A percentile compares a stretch with the other conserved stretches of the same genome.
Conservation (phyloP, 169 alveolate genomes). For the Fabrea salina region DNA sequence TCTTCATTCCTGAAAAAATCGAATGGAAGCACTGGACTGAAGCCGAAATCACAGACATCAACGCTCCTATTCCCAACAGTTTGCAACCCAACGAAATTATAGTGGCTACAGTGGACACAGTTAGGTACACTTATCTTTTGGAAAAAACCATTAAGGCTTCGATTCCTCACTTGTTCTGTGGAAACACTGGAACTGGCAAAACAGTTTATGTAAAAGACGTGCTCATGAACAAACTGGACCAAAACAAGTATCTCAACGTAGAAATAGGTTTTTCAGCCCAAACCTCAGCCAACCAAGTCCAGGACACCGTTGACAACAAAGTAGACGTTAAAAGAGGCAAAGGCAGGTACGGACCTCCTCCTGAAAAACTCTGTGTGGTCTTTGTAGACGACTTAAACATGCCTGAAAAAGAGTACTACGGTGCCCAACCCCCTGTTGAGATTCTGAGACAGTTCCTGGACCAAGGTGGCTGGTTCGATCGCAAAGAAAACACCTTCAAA, state of each 20-base stretch:
- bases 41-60: constrained; percentile 65
- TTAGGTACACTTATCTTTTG: constrained; percentile 79
- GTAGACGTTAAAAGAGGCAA: constrained; percentile 85
- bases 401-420: constrained; percentile 87
- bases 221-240: constrained; percentile 60
- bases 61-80: constrained; percentile 64
- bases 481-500: constrained; percentile 66
- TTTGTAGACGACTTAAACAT: constrained; percentile 87
- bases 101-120: constrained; percentile 88
- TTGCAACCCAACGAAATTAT: constrained; percentile 77
- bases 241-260: constrained; percentile 75
- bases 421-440: constrained; percentile 91
- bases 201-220: constrained; percentile 76
- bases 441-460: constrained; percentile 78
- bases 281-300: constrained; percentile 88
- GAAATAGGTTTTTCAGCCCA: constrained; percentile 92
- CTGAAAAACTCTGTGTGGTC: constrained; percentile 75
- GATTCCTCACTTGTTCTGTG: constrained; percentile 85
- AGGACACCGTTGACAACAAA: constrained; percentile 89
- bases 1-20: constrained; percentile 67
- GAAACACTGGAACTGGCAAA: constrained; percentile 95
- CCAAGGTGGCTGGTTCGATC: constrained; percentile 74
- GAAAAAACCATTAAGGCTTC: constrained; percentile 63
- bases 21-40: constrained; percentile 85
- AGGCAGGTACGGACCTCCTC: constrained; percentile 77